Evolutionary conservation across 1,284 basidiomycete species (phyloP).

Genomic region (Fomes fomentarius): DNA sequence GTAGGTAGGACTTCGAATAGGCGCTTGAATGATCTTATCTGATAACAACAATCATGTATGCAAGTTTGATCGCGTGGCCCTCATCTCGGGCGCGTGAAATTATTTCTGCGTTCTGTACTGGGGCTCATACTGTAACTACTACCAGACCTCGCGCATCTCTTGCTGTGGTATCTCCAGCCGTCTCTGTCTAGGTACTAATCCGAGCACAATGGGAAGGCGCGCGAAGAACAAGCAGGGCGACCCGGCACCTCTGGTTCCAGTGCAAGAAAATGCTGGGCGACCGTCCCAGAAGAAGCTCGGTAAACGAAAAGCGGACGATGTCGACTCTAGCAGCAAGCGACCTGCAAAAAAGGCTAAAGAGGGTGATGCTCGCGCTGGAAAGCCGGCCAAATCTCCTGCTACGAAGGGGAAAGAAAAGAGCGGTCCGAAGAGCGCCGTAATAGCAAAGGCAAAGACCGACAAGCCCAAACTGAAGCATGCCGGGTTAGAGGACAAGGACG

Average conservation of each 20-base stretch:
- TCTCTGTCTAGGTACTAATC: neutral
- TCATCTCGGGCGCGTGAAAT: slow-evolving; percentile 16
- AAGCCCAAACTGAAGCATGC: slow-evolving; percentile 28
- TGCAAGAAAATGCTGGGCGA: slow-evolving; percentile 32
- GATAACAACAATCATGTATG: too few species aligned
- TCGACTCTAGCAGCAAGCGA: slow-evolving; percentile 39
- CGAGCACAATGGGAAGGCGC: slow-evolving; percentile 83
- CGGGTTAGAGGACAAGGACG: slow-evolving; percentile 33
- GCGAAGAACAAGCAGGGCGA: slow-evolving; percentile 89
- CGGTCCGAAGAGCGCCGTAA: slow-evolving; percentile 31
- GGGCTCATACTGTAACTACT: too few species aligned
- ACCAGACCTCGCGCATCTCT: too few species aligned
- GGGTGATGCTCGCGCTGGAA: slow-evolving; percentile 11
- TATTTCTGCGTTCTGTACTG: slow-evolving; percentile 8
- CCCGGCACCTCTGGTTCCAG: slow-evolving; percentile 63
- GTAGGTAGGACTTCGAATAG: too few species aligned
- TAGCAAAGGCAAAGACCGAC: slow-evolving; percentile 39
- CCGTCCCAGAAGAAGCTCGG: slow-evolving; percentile 59
- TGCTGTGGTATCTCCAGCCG: too few species aligned
- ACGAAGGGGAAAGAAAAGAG: slow-evolving; percentile 23
- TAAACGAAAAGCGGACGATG: slow-evolving; percentile 70
- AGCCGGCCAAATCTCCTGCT: slow-evolving; percentile 19
- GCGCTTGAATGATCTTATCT: too few species aligned
- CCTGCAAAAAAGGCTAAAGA: slow-evolving; percentile 64
- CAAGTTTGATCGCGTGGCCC: too few species aligned